phyloP scores from a whole-genome alignment of 2,329 filamentous ascomycete genomes.

The Escovopsis weberi region DNA sequence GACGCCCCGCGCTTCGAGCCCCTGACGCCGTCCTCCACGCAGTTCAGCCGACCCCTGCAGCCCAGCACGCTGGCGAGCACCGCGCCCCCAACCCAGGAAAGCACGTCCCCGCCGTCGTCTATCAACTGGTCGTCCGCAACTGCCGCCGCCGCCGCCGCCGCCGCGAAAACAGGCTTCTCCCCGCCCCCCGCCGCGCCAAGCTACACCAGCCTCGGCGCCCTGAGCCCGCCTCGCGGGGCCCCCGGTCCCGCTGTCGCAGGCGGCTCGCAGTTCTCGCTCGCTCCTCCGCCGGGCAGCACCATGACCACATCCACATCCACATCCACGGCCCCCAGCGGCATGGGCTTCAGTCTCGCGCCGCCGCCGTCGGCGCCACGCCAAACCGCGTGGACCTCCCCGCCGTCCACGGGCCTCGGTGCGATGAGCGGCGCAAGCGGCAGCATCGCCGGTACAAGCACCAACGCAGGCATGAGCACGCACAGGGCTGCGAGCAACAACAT shows the following conservation, averaged over 20 bases:
- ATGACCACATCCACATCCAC: constrained; percentile 1
- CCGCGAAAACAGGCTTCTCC: constrained; percentile 5
- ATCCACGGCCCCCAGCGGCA: constrained; percentile 11
- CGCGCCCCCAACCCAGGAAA: constrained; percentile 9
- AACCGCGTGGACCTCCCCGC: constrained; percentile 9
- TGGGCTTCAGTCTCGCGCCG: constrained; percentile 33
- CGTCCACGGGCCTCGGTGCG: constrained; percentile 5
- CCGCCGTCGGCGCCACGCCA: constrained; percentile 22
- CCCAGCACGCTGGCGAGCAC: constrained; percentile 20
- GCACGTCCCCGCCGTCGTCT: constrained; percentile 19
- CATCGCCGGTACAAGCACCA: background rate
- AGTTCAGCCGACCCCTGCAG: constrained; percentile 47
- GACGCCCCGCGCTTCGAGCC: constrained; percentile 39
- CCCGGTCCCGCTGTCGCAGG: constrained; percentile 24
- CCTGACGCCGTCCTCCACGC: constrained; percentile 43
- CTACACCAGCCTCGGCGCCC: constrained; percentile 17
- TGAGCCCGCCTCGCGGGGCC: constrained; percentile 14
- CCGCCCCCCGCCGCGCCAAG: constrained; percentile 17
- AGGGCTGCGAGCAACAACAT: background rate
- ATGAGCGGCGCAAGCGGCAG: constrained; percentile 8
- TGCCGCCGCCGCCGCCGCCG: constrained; percentile 18
- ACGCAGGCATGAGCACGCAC: background rate
- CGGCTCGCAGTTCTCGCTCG: constrained; percentile 32
- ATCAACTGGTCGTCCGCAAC: constrained; percentile 36
- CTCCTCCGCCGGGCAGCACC: constrained; percentile 33